Conservation (phyloP, 345 rosid genomes). For the Populus davidiana region DNA sequence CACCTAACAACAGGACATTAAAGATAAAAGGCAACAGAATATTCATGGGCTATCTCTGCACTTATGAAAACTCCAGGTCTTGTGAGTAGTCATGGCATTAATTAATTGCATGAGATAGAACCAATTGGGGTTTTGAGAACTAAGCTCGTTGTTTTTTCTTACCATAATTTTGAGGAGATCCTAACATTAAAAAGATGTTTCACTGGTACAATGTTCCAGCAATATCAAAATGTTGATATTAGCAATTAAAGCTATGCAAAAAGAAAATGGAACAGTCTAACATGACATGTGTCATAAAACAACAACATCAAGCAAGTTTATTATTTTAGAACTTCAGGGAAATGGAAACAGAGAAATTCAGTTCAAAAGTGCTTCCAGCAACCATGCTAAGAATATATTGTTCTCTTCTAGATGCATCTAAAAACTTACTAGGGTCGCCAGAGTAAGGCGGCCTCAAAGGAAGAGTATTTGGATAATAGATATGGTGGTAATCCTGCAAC, state of each 20-base stretch:
- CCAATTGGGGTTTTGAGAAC: background rate
- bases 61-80: background rate
- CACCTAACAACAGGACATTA: background rate
- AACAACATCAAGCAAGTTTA: too few species aligned
- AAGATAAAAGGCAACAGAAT: background rate
- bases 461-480: conserved; percentile 23
- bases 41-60: background rate
- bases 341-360: background rate
- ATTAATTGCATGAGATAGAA: background rate
- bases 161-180: background rate
- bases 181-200: background rate
- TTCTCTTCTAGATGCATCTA: background rate
- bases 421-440: conserved; percentile 25
- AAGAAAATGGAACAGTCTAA: too few species aligned
- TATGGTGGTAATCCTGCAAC: conserved; percentile 24
- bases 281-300: background rate
- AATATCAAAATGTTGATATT: background rate
- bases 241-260: background rate
- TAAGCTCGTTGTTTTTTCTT: background rate
- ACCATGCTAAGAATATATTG: background rate
- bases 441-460: conserved; percentile 27
- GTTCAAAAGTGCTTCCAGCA: background rate
- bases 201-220: background rate
- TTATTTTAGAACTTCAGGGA: too few species aligned
- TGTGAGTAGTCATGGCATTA: background rate